Evolutionary conservation across 2,329 filamentous ascomycete species (phyloP).

Genomic region (Cladosporium phlei): DNA sequence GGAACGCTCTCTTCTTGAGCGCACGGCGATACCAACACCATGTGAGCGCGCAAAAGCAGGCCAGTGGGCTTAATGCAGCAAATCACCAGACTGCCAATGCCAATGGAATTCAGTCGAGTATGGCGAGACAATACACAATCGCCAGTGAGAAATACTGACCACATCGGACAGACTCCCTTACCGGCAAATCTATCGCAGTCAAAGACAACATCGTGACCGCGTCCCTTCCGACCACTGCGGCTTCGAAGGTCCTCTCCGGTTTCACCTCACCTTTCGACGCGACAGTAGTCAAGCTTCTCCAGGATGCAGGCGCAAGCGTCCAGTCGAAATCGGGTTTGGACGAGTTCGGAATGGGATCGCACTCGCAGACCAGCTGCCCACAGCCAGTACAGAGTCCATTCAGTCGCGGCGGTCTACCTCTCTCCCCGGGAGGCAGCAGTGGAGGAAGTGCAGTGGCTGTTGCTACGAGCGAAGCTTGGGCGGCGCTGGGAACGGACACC

Average conservation of each 20-base stretch:
- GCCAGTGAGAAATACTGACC: background rate
- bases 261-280: slow-evolving; percentile 77
- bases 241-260: slow-evolving; percentile 63
- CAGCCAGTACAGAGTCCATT: slow-evolving; percentile 58
- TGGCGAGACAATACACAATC: background rate
- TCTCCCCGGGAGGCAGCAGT: slow-evolving; percentile 82
- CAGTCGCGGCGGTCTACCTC: slow-evolving; percentile 28
- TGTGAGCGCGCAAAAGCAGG: slow-evolving; percentile 7
- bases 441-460: slow-evolving; percentile 90
- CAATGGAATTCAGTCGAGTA: background rate
- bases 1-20: slow-evolving; percentile 4
- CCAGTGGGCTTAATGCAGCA: slow-evolving; percentile 3
- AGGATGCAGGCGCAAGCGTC: slow-evolving; percentile 57
- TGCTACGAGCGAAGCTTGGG: slow-evolving; percentile 56
- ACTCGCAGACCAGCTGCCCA: slow-evolving; percentile 64
- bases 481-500: slow-evolving; percentile 86
- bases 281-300: slow-evolving; percentile 68
- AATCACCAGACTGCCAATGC: background rate
- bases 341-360: slow-evolving; percentile 92
- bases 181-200: slow-evolving; percentile 39
- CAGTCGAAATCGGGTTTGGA: slow-evolving; percentile 88
- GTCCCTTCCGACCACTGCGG: slow-evolving; percentile 66
- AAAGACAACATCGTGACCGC: slow-evolving; percentile 51
- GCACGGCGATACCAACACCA: slow-evolving; percentile 6
- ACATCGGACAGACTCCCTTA: slow-evolving; percentile 13